phyloP scores from a whole-genome alignment of 23 red algal genomes.

The Gracilaria vermiculophylla region DNA sequence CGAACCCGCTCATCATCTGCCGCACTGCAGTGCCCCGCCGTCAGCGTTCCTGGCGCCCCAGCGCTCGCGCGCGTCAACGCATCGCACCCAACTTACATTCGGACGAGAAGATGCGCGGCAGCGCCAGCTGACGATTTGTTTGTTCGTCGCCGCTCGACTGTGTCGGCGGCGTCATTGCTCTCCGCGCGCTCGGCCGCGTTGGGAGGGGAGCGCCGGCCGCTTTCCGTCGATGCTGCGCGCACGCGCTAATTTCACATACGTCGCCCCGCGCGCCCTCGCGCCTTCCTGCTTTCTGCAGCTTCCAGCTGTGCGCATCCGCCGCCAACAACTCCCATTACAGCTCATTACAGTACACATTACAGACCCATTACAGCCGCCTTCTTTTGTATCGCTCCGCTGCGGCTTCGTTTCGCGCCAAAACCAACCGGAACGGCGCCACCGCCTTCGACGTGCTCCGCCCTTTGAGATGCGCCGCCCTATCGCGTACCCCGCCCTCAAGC shows the following conservation, averaged over 20 bases:
- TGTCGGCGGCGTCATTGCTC: neutral
- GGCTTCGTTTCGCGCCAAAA: neutral
- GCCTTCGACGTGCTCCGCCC: no score
- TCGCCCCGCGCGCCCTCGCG: neutral
- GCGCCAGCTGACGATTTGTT: neutral
- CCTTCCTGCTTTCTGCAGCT: neutral
- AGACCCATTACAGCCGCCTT: neutral
- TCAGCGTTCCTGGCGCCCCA: neutral
- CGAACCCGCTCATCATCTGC: slow-evolving; percentile 97
- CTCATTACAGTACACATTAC: neutral
- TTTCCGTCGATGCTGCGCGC: neutral
- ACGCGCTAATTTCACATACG: neutral
- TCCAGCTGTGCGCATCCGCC: no score
- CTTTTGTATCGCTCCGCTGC: no score
- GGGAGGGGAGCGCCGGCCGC: no score
- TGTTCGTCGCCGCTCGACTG: neutral
- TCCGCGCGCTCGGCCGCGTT: no score
- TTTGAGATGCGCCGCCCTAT: no score
- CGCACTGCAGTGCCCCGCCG: slow-evolving; percentile 52
- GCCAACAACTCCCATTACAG: neutral
- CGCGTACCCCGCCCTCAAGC: no score
- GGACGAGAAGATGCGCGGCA: neutral
- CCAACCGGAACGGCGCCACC: neutral
- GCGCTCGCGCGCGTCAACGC: neutral
- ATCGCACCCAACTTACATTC: slow-evolving; percentile 7